These are phyloP conservation scores for Eucalyptus pumila DNA, from an alignment of 345 rosid genomes.

Conservation along the genomic window DNA sequence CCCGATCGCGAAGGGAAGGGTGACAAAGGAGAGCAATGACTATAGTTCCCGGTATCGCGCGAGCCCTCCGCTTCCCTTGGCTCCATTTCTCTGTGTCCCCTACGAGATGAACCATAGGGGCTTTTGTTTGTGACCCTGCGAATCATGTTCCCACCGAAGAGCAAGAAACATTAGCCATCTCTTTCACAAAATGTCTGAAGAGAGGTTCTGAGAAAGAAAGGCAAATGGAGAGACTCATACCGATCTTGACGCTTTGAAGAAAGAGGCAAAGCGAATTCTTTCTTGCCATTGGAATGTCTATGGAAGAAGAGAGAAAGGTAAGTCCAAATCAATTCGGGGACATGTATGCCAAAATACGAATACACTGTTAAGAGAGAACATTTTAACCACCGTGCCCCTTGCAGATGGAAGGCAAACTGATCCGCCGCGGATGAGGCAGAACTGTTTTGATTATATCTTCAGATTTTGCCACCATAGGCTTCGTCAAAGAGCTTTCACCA, in stretches of 20 bases:
- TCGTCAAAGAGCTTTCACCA: conserved; percentile 5
- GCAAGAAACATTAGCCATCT: not conserved
- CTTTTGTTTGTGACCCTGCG: conserved; percentile 14
- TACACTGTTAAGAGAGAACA: not conserved
- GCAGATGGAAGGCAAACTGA: not conserved
- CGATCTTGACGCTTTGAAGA: conserved; percentile 20
- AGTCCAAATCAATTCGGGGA: not conserved
- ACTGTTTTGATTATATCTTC: not conserved
- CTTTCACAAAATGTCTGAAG: not conserved
- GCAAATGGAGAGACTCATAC: not conserved
- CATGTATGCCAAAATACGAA: not conserved
- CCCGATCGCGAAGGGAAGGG: conserved; percentile 18
- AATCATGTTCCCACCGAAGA: not conserved
- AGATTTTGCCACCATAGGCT: not conserved
- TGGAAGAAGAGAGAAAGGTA: not conserved
- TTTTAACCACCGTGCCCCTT: not conserved
- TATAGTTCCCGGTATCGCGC: not conserved
- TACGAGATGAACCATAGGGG: not conserved
- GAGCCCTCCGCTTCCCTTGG: not conserved
- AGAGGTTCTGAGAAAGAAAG: not conserved
- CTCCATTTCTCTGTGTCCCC: not conserved
- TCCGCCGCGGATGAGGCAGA: not conserved
- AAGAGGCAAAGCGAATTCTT: conserved; percentile 26
- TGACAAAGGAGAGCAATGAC: conserved; percentile 1
- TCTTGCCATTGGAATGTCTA: conserved; percentile 24